Conservation (phyloP, 495 filamentous ascomycete genomes). For the Lepidopterella palustris region DNA sequence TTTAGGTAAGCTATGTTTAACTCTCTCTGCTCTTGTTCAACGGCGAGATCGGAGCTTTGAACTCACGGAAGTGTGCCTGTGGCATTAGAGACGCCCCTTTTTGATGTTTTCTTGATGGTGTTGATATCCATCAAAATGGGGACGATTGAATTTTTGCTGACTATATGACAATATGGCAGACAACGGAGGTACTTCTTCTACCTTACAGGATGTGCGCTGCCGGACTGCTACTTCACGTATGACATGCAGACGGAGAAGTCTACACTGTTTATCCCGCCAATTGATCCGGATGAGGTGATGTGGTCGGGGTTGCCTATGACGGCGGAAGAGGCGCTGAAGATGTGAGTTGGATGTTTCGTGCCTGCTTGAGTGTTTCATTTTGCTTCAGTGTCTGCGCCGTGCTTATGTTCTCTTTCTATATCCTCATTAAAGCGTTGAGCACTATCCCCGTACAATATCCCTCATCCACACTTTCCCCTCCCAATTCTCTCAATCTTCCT, state of each 20-base stretch:
- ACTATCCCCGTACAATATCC: background rate
- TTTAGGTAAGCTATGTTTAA: background rate
- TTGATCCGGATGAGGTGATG: slow-evolving; percentile 84
- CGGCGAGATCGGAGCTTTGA: too few relatives aligned
- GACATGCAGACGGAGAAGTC: slow-evolving; percentile 62
- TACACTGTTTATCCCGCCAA: slow-evolving; percentile 87
- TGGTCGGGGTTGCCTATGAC: slow-evolving; percentile 88
- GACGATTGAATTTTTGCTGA: background rate
- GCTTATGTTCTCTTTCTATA: background rate
- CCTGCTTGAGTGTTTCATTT: background rate
- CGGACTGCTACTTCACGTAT: slow-evolving; percentile 79
- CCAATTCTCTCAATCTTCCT: background rate
- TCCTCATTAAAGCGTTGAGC: background rate
- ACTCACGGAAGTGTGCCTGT: too few relatives aligned
- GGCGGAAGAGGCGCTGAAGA: slow-evolving; percentile 60
- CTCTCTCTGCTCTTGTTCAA: background rate
- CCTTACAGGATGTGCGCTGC: slow-evolving; percentile 75
- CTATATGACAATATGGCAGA: slow-evolving; percentile 36
- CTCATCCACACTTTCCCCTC: background rate
- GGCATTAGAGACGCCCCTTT: too few relatives aligned
- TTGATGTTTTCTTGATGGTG: too few relatives aligned
- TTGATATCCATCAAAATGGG: too few relatives aligned
- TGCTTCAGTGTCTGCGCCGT: too few relatives aligned
- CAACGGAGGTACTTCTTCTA: slow-evolving; percentile 96
- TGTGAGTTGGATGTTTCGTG: slow-evolving; percentile 20